Base-by-base conservation (phyloP, 805 yeast genomes). In the Teunomyces stri region DNA sequence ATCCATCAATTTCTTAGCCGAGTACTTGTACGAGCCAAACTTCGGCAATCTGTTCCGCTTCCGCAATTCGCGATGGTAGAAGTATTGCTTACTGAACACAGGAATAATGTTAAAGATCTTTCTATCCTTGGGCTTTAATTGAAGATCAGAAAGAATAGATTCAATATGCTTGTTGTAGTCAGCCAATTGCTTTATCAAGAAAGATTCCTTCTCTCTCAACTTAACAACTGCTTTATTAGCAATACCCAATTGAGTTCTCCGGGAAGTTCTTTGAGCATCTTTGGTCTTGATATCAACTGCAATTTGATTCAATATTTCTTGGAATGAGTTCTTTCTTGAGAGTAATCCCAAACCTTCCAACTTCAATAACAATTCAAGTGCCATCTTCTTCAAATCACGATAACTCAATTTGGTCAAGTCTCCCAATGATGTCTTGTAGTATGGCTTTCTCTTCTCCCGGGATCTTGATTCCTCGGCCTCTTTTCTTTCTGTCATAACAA, bases 21-120 rank as follows among this genome's bases (percentile, higher is more conserved):
- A 78, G 68, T 88, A 87, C 61, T 83, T 83, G 70, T 79, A 86
- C 1, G 88, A 81, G 3, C 96, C 96, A 64, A 84, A 87, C 59
- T 78, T 79, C 1, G 92, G 89, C 34, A 85, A 65, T 42, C 85
- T 73, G 30, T 89, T 89, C 15, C 75, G 65, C 66, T 78, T 81
- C 58, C 82, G 82, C 55, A 87, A 68, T 52, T 84, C 87, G 28
- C 90, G 69, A 61, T 83, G 86, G 59, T 86, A 85, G 67, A 85
- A 85, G 63, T 83, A 85, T 55, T 87, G 92, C 59, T 80, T 87
- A 44, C 86, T 82, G 72, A 85, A 87, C 25, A 76, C 68, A 5
- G 78, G 78, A 28, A 74, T 70, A 29, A 74, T 60, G 79, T 66
- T 74, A 67, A 71, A 68, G 55, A 70, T 65, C 64, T 71, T 76